Base-by-base conservation (phyloP, 78 protist species). In the Corallochytrium limacisporum region DNA sequence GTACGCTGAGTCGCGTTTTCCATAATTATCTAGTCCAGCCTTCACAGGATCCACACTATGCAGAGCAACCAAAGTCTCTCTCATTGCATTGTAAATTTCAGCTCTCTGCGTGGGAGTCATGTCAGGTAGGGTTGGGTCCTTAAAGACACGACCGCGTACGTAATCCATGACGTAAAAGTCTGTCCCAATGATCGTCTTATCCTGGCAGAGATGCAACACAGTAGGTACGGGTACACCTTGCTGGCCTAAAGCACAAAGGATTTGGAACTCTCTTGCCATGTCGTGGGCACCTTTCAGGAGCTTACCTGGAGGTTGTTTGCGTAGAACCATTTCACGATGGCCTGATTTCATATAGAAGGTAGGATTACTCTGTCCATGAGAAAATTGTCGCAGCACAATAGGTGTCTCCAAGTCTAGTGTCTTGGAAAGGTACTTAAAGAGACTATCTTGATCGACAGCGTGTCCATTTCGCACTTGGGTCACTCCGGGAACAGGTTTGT, bases 241-340 rank as follows among this genome's bases (percentile, higher is more conserved):
- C 24, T 9, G 9, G 4, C 22, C 39, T 8, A 15, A 37, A 18
- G 22, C 59, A 15, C 36, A 1, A 63, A 49, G 1, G 72, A 18
- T 18, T 15, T 53, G 59, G 24, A 18, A 75, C 56, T 81, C 87
- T 0, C 87, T 47, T 38, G 74, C 87, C 38, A 81, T 48, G 4
- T 31, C 65, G 40, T 81, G 87, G 7, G 87, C 87, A 1, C 42
- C 31, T 13, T 59, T 75, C 28, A 82, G 79, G 9, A 74, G 61
- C 31, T 63, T 57, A n/a, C 89, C 89, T 12, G 81, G 81, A 24
- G 89, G 89, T 42, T 84, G 67, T 53, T 74, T 74, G 36, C 86
- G 43, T 39, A 35, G 29, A 67, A 74, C 20, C 20, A 62, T 2
- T 38, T 12, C 15, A 9, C 32, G 32, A 20, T 18, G 42, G 1